A percentile compares a stretch with the other conserved stretches of the same genome.
phyloP scores from a whole-genome alignment of 1,139 yeast genomes.

The Kodamaea suecica region DNA sequence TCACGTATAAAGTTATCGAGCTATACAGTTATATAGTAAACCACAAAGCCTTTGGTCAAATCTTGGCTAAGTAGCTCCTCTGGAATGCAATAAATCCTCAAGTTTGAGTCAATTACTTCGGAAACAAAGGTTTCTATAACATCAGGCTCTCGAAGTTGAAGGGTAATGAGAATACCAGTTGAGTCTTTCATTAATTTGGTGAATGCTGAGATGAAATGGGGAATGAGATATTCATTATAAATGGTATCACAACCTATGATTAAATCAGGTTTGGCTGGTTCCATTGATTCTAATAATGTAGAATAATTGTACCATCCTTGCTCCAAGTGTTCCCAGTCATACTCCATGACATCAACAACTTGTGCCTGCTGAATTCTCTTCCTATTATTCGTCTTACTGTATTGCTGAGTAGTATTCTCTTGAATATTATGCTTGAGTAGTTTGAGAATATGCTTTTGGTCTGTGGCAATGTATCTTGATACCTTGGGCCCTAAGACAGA shows the following conservation, averaged over 20 bases:
- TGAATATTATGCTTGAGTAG: constrained; percentile 45
- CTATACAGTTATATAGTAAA: constrained; percentile 31
- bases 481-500: constrained; percentile 40
- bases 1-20: no score
- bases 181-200: constrained; percentile 26
- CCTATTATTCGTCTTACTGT: neutral
- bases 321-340: constrained; percentile 62
- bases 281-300: neutral
- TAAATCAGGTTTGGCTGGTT: constrained; percentile 34
- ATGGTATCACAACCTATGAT: constrained; percentile 69
- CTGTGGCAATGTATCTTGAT: constrained; percentile 52
- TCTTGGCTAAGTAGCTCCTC: constrained; percentile 25
- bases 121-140: constrained; percentile 49
- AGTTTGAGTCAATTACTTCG: constrained; percentile 16
- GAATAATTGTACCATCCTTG: constrained; percentile 26
- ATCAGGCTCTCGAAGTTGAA: constrained; percentile 56
- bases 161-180: constrained; percentile 44
- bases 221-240: constrained; percentile 62
- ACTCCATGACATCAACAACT: constrained; percentile 45
- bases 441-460: constrained; percentile 57
- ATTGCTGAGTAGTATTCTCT: constrained; percentile 25
- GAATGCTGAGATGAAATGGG: constrained; percentile 47
- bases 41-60: constrained; percentile 41
- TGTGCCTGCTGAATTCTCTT: constrained; percentile 2
- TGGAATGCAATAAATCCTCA: constrained; percentile 27